Percentiles rank a stretch among this genome's conserved stretches.
Conservation (phyloP, 371 early-diverging fungal genomes). For the Saksenaea oblongispora region DNA sequence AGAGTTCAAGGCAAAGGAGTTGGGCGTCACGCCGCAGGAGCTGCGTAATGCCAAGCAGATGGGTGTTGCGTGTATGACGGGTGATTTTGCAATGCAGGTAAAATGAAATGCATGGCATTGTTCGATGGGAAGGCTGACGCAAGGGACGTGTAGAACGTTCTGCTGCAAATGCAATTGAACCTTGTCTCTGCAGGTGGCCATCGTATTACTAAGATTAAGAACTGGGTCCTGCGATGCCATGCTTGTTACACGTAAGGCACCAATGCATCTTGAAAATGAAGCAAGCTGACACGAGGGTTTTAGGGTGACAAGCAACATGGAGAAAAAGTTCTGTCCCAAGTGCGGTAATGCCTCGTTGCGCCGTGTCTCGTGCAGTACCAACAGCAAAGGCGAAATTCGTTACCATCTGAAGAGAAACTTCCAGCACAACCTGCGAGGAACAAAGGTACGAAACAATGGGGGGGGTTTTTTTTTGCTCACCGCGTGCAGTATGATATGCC, state of each 20-base stretch:
- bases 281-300: background rate
- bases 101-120: background rate
- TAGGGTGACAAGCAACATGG: slow-evolving; percentile 83
- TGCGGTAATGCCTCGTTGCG: slow-evolving; percentile 92
- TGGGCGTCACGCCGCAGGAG: slow-evolving; percentile 45
- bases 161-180: slow-evolving; percentile 89
- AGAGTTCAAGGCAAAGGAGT: slow-evolving; percentile 61
- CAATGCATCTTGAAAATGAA: no score
- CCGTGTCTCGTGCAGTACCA: slow-evolving; percentile 81
- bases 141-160: slow-evolving; percentile 69
- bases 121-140: slow-evolving; percentile 4
- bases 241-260: slow-evolving; percentile 88
- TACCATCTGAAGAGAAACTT: slow-evolving; percentile 91
- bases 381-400: slow-evolving; percentile 75
- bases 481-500: slow-evolving; percentile 79
- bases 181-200: slow-evolving; percentile 87
- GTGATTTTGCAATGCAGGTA: slow-evolving; percentile 96
- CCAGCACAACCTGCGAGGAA: slow-evolving; percentile 87
- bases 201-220: slow-evolving; percentile 77
- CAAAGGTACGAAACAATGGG: slow-evolving; percentile 54
- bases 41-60: slow-evolving; percentile 47
- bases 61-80: slow-evolving; percentile 88
- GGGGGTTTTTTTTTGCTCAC: background rate
- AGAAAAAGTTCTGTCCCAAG: slow-evolving; percentile 89
- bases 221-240: slow-evolving; percentile 93